Percentiles rank a stretch among this genome's conserved stretches.
These are phyloP conservation scores for Bryum argenteum DNA, from an alignment of 225 moss, liverwort and hornwort species.

Conservation along the genomic window DNA sequence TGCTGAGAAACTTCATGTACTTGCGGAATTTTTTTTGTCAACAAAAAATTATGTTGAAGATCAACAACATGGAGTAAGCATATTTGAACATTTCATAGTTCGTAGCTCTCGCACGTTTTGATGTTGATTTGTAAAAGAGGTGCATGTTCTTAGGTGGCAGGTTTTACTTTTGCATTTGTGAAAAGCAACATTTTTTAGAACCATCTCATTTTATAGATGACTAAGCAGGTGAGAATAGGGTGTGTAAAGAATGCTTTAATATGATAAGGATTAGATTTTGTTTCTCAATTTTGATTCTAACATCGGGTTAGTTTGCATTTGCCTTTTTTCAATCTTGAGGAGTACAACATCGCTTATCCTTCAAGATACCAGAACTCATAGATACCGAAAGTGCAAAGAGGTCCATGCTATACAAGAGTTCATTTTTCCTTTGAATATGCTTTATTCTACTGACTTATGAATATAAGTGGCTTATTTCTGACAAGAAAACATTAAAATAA, in stretches of 20 bases:
- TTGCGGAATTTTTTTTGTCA: no score
- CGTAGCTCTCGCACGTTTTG: no score
- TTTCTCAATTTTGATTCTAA: no score
- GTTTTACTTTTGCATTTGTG: constrained; percentile 22
- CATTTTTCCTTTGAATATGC: constrained; percentile 11
- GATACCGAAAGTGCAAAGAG: background rate
- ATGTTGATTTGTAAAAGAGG: constrained; percentile 27
- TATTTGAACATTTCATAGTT: no score
- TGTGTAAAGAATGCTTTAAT: no score
- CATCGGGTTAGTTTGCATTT: constrained; percentile 19
- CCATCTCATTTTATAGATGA: constrained; percentile 17
- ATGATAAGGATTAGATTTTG: no score
- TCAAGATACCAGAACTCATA: constrained; percentile 53
- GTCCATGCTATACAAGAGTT: constrained; percentile 18
- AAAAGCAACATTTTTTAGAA: constrained; percentile 27
- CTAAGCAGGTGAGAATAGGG: no score
- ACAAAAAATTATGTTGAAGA: no score
- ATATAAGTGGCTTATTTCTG: constrained; percentile 9
- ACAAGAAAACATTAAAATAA: constrained; percentile 23
- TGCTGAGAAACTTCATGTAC: no score
- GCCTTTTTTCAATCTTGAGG: constrained; percentile 53
- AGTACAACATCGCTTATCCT: constrained; percentile 77
- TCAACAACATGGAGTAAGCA: no score
- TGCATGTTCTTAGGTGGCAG: constrained; percentile 20
- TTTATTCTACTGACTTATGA: constrained; percentile 4